Evolutionary conservation across 345 rosid species (phyloP).

Genomic region (Sisymbrium irio): DNA sequence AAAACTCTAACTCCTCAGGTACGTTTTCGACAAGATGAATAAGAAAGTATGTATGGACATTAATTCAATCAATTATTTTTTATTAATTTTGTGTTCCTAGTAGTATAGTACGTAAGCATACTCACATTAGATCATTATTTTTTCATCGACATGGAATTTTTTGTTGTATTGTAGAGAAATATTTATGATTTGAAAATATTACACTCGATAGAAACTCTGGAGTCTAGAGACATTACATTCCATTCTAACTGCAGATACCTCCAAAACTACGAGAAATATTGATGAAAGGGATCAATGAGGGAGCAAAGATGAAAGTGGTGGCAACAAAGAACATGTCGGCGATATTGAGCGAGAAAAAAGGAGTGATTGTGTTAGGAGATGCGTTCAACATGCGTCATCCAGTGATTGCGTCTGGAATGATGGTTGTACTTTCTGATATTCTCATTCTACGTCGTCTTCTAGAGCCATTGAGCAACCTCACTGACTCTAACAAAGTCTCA

Average conservation of each 20-base stretch:
- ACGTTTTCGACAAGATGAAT: constrained; percentile 15
- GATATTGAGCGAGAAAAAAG: constrained; percentile 37
- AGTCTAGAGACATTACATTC: constrained; percentile 12
- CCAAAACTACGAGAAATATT: not conserved
- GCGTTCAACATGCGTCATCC: constrained; percentile 58
- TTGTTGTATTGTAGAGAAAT: not conserved
- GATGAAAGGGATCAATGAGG: constrained; percentile 23
- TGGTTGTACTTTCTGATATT: constrained; percentile 46
- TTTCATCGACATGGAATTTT: not conserved
- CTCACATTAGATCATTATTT: not conserved
- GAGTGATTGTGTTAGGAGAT: constrained; percentile 48
- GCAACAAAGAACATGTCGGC: constrained; percentile 43
- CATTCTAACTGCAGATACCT: constrained; percentile 20
- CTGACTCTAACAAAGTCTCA: constrained; percentile 33
- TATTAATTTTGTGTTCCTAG: not conserved
- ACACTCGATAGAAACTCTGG: not conserved
- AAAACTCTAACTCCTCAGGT: constrained; percentile 42
- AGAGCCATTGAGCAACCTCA: constrained; percentile 29
- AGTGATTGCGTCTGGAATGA: constrained; percentile 46
- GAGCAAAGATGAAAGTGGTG: constrained; percentile 37
- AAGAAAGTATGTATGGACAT: not conserved
- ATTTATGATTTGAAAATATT: not conserved
- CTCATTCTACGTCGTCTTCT: constrained; percentile 42
- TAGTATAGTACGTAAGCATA: not conserved
- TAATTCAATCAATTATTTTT: not conserved